These are phyloP conservation scores for Prunus padus DNA, from an alignment of 306 rosid species.

Conservation along the genomic window DNA sequence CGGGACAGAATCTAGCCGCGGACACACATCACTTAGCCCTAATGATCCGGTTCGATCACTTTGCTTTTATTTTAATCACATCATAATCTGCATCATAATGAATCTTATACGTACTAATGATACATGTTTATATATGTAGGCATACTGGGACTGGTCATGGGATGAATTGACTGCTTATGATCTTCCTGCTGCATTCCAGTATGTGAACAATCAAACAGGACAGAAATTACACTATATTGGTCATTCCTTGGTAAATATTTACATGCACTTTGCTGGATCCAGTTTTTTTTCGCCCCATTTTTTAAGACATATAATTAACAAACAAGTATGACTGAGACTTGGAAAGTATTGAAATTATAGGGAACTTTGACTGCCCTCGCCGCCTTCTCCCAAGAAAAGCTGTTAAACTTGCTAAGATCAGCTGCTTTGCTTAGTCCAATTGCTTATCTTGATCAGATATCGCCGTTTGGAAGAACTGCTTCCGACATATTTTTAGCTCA, in stretches of 20 bases:
- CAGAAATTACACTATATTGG: slow-evolving; percentile 59
- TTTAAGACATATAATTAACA: slow-evolving; percentile 37
- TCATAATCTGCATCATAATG: background rate
- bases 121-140: slow-evolving; percentile 20
- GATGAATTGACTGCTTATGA: slow-evolving; percentile 63
- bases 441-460: slow-evolving; percentile 52
- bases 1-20: slow-evolving; percentile 50
- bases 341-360: slow-evolving; percentile 7
- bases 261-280: slow-evolving; percentile 34
- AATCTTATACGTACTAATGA: background rate
- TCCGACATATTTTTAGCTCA: slow-evolving; percentile 43
- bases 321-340: no score
- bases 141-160: slow-evolving; percentile 75
- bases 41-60: slow-evolving; percentile 31
- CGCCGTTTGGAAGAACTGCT: slow-evolving; percentile 43
- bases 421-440: slow-evolving; percentile 61
- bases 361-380: slow-evolving; percentile 60
- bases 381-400: slow-evolving; percentile 45
- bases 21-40: slow-evolving; percentile 31
- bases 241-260: slow-evolving; percentile 54
- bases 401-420: slow-evolving; percentile 43
- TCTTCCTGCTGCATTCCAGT: slow-evolving; percentile 50
- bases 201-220: slow-evolving; percentile 49
- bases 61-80: no score
- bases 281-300: no score